Conservation (phyloP, 768 basidiomycete genomes). For the Phaeotremella skinneri region DNA sequence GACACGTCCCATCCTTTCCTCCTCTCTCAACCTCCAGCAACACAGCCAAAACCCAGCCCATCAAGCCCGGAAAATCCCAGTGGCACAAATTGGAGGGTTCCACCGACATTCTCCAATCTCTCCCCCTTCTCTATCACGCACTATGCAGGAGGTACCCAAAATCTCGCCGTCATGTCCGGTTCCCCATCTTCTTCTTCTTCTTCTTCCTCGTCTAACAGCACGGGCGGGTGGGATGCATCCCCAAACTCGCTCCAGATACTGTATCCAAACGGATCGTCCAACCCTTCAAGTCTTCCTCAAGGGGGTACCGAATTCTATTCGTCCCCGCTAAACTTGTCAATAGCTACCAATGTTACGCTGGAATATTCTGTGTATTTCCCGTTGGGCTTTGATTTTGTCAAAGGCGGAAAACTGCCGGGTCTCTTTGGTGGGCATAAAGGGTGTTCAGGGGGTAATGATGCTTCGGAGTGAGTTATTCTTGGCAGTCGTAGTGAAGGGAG, state of each 20-base stretch:
- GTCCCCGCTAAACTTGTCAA: conserved; percentile 55
- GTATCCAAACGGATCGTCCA: conserved; percentile 68
- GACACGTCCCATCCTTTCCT: background rate
- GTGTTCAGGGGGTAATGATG: conserved; percentile 39
- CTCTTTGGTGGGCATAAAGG: conserved; percentile 56
- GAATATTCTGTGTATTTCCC: conserved; percentile 74
- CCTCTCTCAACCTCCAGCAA: background rate
- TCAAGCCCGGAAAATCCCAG: background rate
- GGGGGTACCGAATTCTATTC: conserved; percentile 75
- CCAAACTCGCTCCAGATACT: conserved; percentile 59
- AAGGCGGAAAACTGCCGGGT: conserved; percentile 79
- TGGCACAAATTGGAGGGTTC: conserved; percentile 57
- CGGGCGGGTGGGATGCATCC: conserved; percentile 23
- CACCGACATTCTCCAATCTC: conserved; percentile 61
- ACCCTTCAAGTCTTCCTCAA: conserved; percentile 59
- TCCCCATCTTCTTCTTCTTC: conserved; percentile 54
- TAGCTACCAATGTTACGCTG: conserved; percentile 17
- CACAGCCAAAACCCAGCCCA: background rate
- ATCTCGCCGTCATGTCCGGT: conserved; percentile 60
- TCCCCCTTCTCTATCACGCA: conserved; percentile 61
- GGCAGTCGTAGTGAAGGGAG: background rate
- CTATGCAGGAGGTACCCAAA: conserved; percentile 60
- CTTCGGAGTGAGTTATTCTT: conserved; percentile 18
- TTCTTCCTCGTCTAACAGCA: conserved; percentile 15
- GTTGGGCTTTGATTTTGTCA: conserved; percentile 68